A percentile compares a stretch with the other conserved stretches of the same genome.
These are phyloP conservation scores for Scleroderma bovista DNA, from an alignment of 768 basidiomycete genomes.

Conservation along the genomic window DNA sequence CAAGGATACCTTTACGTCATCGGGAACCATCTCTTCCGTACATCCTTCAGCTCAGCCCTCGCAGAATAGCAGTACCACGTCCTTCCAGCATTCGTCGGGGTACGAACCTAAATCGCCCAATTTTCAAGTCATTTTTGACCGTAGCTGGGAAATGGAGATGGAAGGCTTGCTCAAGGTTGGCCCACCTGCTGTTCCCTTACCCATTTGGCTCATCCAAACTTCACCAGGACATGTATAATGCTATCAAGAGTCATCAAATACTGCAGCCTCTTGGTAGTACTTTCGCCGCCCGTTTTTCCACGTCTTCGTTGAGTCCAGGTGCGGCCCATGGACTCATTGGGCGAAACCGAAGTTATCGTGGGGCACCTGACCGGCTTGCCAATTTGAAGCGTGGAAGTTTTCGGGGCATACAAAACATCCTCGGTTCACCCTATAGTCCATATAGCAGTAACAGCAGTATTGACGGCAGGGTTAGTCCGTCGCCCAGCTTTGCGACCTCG, in stretches of 20 bases:
- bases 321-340: constrained; percentile 36
- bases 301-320: constrained; percentile 55
- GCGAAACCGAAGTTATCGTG: constrained; percentile 70
- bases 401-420: constrained; percentile 77
- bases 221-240: constrained; percentile 92
- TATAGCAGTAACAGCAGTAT: constrained; percentile 81
- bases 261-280: constrained; percentile 66
- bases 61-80: constrained; percentile 58
- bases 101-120: constrained; percentile 33
- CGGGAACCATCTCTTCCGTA: constrained; percentile 31
- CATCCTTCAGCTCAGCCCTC: constrained; percentile 34
- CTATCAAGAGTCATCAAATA: constrained; percentile 88
- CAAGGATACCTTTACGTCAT: constrained; percentile 47
- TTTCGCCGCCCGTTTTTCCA: constrained; percentile 39
- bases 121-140: constrained; percentile 45
- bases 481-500: constrained; percentile 89
- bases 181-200: neutral
- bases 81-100: constrained; percentile 49
- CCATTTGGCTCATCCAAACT: neutral
- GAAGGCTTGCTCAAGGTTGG: constrained; percentile 78
- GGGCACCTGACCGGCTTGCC: constrained; percentile 62
- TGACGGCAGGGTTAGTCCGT: constrained; percentile 89
- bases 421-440: constrained; percentile 67
- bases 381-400: constrained; percentile 90
- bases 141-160: constrained; percentile 82